Evolutionary conservation across 1,284 basidiomycete genomes (phyloP), one percentile per base, ranked within the genome.

Genomic region (Violaceomyces palustris): DNA sequence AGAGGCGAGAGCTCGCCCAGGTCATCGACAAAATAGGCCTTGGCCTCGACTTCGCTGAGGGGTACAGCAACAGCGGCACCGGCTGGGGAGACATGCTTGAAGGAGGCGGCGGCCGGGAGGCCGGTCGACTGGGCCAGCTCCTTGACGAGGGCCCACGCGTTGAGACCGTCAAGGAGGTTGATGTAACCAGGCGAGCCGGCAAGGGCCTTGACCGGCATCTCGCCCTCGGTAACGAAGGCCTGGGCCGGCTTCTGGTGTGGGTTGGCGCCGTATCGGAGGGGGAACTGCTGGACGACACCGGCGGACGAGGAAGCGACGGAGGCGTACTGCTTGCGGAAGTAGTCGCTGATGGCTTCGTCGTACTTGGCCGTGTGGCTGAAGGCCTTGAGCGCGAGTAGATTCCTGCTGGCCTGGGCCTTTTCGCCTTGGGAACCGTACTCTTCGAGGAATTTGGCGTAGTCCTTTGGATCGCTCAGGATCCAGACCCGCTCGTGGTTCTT

Each of bases 191-290:
- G 94, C 21, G 92, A 92, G 18, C 94, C 94, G 63, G 83, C 85
- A 15, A 98, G 80, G 31, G 86, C 92, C 79, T 87, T 94, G 80
- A 98, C 92, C 22, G 94, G 93, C 52, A 99, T 80, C 69, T 85
- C 82, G 38, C 91, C 91, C 45, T 86, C 81, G 9, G 86, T 82
- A 18, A 98, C 91, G 67, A 85, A 98, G 0, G 94, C 93, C 76
- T 97, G 92, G 2, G 94, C 94, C 24, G 93, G 94, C 77, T 91
- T 94, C 75, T 99, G 94, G 74, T 98, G 94, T 4, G 94, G 94
- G 77, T 99, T 98, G 27, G 91, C 91, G 42, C 94, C 94, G 74
- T 98, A 98, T 45, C 93, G 82, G 51, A 99, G 78, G 7, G 88
- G 79, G 61, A 93, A 80, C 56, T 90, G 82, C 62, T 73, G 69